Base-by-base conservation (phyloP, 1,139 yeast species). In the Sporopachydermia cereana region DNA sequence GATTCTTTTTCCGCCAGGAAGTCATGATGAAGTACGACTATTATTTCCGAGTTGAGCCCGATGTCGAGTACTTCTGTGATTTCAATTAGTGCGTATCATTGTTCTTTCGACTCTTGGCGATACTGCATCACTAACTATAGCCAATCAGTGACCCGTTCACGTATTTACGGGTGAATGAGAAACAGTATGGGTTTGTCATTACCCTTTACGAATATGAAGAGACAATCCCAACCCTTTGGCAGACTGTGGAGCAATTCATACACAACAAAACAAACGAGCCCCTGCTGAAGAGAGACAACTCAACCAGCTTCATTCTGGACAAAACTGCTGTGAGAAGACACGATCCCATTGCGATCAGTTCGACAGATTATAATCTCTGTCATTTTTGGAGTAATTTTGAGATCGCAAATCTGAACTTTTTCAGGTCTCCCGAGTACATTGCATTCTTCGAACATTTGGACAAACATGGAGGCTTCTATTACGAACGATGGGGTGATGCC, bases 351-450 rank as follows among this genome's bases (percentile, higher is more conserved):
- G 41, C 50, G 56, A 45, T 49, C 12, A 61, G 76, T 1, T 61
- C 69, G n/a, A 62, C 72, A 2, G 68, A 71, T n/a, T 89, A 86
- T 63, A 91, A 91, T 57, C 59, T 85, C 49, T 91, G 97, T 57
- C 97, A 89, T 62, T 89, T 88, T 59, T 89, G 97, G 97, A 81
- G 94, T 23, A 89, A 89, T 60, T 88, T 89, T 59, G 97, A 89
- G 61, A 81, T 88, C 50, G 96, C 80, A 0, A 79, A 79, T 58
- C 68, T 89, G 51, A 74, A 84, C 54, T 85, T 88, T 60, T 88
- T 82, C 66, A 68, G 96, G 49, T 72, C 88, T 44, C 74, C 81
- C 45, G 76, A 69, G 18, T 89, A 89, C 60, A 61, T 72, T 30
- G 71, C 69, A n/a, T 88, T 66, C 59, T 88, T 89, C 57, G 70